Percentiles rank a stretch among this genome's conserved stretches.
phyloP scores from a whole-genome alignment of 169 alveolate genomes.

The Plasmodium gallinaceum region DNA sequence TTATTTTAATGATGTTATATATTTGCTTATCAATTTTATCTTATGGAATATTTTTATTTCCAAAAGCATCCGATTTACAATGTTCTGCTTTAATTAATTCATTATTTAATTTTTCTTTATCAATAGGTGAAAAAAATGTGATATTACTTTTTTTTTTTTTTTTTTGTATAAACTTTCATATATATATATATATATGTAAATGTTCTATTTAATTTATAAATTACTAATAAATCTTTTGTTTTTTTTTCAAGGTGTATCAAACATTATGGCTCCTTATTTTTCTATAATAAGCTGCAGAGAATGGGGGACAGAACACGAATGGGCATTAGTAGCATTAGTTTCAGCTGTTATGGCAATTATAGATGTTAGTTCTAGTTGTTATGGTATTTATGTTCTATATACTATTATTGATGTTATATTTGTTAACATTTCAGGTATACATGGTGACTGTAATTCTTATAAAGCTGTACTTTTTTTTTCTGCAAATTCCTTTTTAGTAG shows the following conservation, averaged over 20 bases:
- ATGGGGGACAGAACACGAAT: conserved; percentile 83
- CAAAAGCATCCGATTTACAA: conserved; percentile 81
- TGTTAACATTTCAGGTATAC: conserved; percentile 30
- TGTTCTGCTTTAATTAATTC: conserved; percentile 81
- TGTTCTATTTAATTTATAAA: background rate
- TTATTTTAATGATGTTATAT: conserved; percentile 76
- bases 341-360: conserved; percentile 82
- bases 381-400: conserved; percentile 60
- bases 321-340: conserved; percentile 79
- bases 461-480: conserved; percentile 77
- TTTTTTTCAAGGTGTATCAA: conserved; percentile 50
- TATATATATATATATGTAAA: background rate
- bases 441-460: conserved; percentile 34
- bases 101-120: conserved; percentile 78
- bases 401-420: conserved; percentile 56
- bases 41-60: conserved; percentile 77
- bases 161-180: background rate
- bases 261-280: conserved; percentile 62
- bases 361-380: conserved; percentile 78
- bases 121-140: conserved; percentile 72
- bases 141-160: conserved; percentile 38
- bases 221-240: background rate
- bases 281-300: conserved; percentile 69
- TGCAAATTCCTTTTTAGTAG: conserved; percentile 79
- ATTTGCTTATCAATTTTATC: conserved; percentile 76